phyloP scores from a whole-genome alignment of 768 basidiomycete species.

The Kwoniella sp. region DNA sequence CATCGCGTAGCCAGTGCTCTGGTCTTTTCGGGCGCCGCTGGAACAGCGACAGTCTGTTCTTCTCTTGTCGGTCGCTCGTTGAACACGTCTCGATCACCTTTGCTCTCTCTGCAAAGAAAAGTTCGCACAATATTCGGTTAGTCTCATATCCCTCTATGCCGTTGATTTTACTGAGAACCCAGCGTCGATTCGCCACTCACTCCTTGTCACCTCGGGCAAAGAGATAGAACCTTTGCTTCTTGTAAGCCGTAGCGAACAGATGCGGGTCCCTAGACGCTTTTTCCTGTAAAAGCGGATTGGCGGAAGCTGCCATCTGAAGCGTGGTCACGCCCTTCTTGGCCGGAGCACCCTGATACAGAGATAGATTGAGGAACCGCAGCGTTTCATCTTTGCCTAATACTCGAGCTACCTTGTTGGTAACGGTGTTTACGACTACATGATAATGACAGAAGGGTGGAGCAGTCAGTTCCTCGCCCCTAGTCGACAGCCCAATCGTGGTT shows the following conservation, averaged over 20 bases:
- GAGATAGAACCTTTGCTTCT: constrained; percentile 88
- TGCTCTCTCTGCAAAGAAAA: constrained; percentile 36
- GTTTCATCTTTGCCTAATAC: constrained; percentile 92
- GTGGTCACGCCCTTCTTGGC: constrained; percentile 83
- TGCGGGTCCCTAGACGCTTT: constrained; percentile 85
- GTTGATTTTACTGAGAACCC: no score
- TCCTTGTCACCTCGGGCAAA: constrained; percentile 90
- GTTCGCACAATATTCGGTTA: background rate
- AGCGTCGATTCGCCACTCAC: constrained; percentile 63
- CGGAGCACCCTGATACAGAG: constrained; percentile 91
- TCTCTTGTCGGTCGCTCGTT: constrained; percentile 97
- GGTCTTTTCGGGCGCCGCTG: constrained; percentile 53
- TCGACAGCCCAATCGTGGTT: no score
- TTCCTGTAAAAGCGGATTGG: constrained; percentile 89
- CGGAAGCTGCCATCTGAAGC: constrained; percentile 91
- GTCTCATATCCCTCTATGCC: no score
- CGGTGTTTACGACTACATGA: constrained; percentile 79
- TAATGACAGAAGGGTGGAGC: background rate
- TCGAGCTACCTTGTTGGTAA: constrained; percentile 87
- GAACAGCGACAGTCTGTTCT: constrained; percentile 79
- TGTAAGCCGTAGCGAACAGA: constrained; percentile 89
- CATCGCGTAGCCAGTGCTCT: constrained; percentile 73
- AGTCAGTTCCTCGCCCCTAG: no score
- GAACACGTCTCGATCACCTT: constrained; percentile 89
- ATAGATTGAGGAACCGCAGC: constrained; percentile 82